Percentiles rank a stretch among this genome's conserved stretches.
These are phyloP conservation scores for Candida michaelii DNA, from an alignment of 805 yeast species.

Conservation along the genomic window DNA sequence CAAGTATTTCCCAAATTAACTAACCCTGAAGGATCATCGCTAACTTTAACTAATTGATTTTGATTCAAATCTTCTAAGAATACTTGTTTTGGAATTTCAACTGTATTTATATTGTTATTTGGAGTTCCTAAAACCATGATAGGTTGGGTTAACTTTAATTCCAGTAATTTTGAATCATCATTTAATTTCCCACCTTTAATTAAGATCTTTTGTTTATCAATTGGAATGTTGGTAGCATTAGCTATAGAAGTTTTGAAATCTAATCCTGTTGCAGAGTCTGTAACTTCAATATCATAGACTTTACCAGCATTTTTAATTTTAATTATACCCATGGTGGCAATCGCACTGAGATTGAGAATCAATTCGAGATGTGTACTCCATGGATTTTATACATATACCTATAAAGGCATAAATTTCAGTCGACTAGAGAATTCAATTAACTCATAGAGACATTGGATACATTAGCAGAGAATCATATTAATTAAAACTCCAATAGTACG, in stretches of 20 bases:
- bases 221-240: constrained; percentile 78
- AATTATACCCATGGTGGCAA: constrained; percentile 13
- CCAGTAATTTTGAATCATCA: constrained; percentile 59
- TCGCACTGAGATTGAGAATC: background rate
- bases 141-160: constrained; percentile 58
- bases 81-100: constrained; percentile 54
- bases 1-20: constrained; percentile 76
- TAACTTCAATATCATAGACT: constrained; percentile 42
- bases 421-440: no score
- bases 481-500: no score
- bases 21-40: constrained; percentile 62
- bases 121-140: constrained; percentile 95
- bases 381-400: no score
- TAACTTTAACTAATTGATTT: constrained; percentile 36
- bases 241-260: constrained; percentile 69
- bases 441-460: no score
- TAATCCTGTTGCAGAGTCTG: constrained; percentile 54
- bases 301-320: constrained; percentile 45
- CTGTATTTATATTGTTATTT: constrained; percentile 54
- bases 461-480: no score
- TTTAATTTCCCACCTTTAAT: constrained; percentile 85
- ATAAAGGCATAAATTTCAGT: no score
- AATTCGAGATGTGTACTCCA: background rate
- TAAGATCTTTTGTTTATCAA: constrained; percentile 84
- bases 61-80: constrained; percentile 70